Conservation (phyloP, 1,139 yeast genomes). For the Eremothecium sinecaudum region DNA sequence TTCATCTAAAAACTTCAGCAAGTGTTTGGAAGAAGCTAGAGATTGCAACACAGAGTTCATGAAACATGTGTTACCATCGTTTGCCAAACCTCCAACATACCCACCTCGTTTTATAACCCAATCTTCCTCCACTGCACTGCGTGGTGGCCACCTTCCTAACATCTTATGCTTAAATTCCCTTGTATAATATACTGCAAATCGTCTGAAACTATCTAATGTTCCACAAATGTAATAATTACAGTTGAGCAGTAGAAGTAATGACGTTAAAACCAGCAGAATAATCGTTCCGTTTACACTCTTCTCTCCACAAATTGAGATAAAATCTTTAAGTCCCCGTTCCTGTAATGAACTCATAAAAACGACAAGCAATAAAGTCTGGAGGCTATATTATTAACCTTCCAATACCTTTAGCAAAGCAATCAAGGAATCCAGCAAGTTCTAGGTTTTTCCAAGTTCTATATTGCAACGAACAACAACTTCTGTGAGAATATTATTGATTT, state of each 20-base stretch:
- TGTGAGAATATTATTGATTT: too few species aligned
- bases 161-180: slow-evolving; percentile 10
- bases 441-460: too few species aligned
- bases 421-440: too few species aligned
- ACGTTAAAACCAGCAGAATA: slow-evolving; percentile 8
- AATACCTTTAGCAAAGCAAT: too few species aligned
- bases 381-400: too few species aligned
- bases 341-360: background rate
- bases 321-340: slow-evolving; percentile 1
- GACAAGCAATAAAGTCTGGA: too few species aligned
- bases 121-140: slow-evolving; percentile 18
- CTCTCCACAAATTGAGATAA: slow-evolving; percentile 1
- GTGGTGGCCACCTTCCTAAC: slow-evolving; percentile 21
- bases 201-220: slow-evolving; percentile 7
- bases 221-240: slow-evolving; percentile 6
- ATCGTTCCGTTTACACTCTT: slow-evolving; percentile 5
- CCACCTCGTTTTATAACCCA: slow-evolving; percentile 43
- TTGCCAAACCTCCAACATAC: slow-evolving; percentile 71
- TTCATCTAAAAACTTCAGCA: slow-evolving; percentile 47
- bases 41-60: slow-evolving; percentile 87
- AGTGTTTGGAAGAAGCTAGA: slow-evolving; percentile 62
- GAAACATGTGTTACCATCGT: slow-evolving; percentile 89
- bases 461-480: too few species aligned
- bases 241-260: too few species aligned
- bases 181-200: slow-evolving; percentile 8